A percentile compares a stretch with the other conserved stretches of the same genome.
Evolutionary conservation across 148 eudicot genomes (phyloP).

Genomic region (Camellia sinensis): DNA sequence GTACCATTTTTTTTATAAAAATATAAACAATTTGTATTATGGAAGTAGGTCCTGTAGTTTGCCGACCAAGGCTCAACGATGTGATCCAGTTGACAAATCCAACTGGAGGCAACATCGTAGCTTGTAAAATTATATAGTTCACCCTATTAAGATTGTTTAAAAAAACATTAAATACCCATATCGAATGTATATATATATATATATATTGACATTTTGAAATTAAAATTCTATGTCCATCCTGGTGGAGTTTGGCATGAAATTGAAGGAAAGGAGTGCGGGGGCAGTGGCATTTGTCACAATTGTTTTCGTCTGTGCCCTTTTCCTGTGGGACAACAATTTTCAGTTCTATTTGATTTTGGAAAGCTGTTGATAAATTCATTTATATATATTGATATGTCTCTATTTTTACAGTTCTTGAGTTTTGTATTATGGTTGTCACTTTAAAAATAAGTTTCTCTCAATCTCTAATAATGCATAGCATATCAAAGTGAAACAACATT

Average conservation of each 20-base stretch:
- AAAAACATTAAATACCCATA: too few relatives aligned
- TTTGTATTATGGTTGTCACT: not conserved
- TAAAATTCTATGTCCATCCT: too few relatives aligned
- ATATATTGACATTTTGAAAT: too few relatives aligned
- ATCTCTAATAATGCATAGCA: not conserved
- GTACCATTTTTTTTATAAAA: too few relatives aligned
- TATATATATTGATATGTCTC: not conserved
- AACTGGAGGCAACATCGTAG: too few relatives aligned
- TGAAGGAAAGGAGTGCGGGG: conserved; percentile 17
- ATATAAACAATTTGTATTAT: too few relatives aligned
- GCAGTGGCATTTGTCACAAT: not conserved
- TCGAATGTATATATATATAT: too few relatives aligned
- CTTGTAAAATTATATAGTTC: too few relatives aligned
- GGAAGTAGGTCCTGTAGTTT: too few relatives aligned
- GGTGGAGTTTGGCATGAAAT: conserved; percentile 14
- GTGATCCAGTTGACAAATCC: too few relatives aligned
- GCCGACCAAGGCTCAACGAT: too few relatives aligned
- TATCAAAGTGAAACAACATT: not conserved
- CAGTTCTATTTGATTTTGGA: not conserved
- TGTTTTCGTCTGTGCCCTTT: not conserved
- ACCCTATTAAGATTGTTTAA: too few relatives aligned
- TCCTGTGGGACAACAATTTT: not conserved
- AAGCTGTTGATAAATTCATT: not conserved
- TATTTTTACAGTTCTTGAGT: not conserved
- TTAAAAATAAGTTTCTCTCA: not conserved